Evolutionary conservation across 768 basidiomycete genomes (phyloP), one percentile per base, ranked within the genome.

Genomic region (Serendipita sp.): DNA sequence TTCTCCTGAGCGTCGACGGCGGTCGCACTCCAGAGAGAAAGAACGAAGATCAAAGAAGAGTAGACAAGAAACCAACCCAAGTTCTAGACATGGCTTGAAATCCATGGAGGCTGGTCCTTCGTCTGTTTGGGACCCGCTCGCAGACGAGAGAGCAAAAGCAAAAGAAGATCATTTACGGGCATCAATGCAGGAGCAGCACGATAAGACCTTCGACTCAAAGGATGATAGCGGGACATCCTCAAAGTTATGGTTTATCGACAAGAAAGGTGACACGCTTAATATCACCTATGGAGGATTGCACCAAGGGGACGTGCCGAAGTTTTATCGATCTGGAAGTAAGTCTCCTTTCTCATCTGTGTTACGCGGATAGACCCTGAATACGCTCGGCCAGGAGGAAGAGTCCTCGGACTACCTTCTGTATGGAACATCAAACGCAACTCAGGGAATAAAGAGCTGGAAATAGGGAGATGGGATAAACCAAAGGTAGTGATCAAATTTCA

Each of bases 251-350:
- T 64, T 45, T 2, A n/a, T 41, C 37, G 67, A 68, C 54, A 77
- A 79, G 60, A 81, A 80, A 68, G 87, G 86, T 2, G 88, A 90
- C 71, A 67, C 73, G 48, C 74, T 83, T 63, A 89, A 86, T 70
- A 73, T 87, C 37, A 78, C 78, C 47, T 89, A 86, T 69, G 88
- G 86, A n/a, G 75, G 81, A 2, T 69, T 86, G 37, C 77, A 87
- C 70, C 71, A 79, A 34, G 78, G 83, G 15, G 81, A 86, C 68
- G 73, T 88, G 30, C 86, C 88, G 15, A 87, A 80, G 71, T 86
- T 88, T 70, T 77, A 76, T 66, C 70, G 81, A 53, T 77, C 83
- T 60, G 77, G 75, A 71, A 77, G 86, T 89, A 77, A 74, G 84
- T 71, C 34, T 34, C 48, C 54, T 64, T 45, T 63, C 34, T 8